Base-by-base conservation (phyloP, 371 early-diverging fungal species). In the Mucor racemosus region DNA sequence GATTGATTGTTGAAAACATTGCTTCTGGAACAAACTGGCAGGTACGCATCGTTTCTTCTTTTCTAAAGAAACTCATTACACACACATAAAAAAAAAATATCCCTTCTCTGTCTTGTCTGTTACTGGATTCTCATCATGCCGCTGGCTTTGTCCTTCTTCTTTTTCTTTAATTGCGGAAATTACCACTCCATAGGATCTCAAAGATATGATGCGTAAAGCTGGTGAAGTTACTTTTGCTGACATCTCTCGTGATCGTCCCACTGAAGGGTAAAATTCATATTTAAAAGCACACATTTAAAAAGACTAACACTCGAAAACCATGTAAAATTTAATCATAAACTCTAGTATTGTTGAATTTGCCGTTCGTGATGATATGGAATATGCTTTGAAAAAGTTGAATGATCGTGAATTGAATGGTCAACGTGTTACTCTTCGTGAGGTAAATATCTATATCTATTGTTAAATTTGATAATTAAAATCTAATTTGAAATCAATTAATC, bases 221-320 rank as follows among this genome's bases (percentile, higher is more conserved):
- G 97, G 97, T 66, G 95, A 96, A 76, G 97, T 98, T 10, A 88
- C 91, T 40, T 98, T 94, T 85, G 91, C 98, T 35, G 95, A 97
- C 74, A 89, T 94, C 39, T 90, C 89, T 80, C 88, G 87, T 72
- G 86, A 87, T 61, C 87, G 92, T 50, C 90, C 92, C 41, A 92
- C 94, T 35, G 91, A 93, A 77, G 98, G 97, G 94, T 93, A 84
- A 80, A 81, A 61, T n/a, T 38, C 0, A 17, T 15, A 26, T 19
- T 54, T 15, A 7, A 17, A 11, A 19, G 4, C 40, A 8, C 34
- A 10, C 11, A 9, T 26, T 17, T 3, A 53, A n/a, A 19, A 46
- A 74, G 26, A 46, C 26, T 21, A 41, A 61, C 14, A 11, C 19
- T 26, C 3, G 26, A 26, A 26, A 26, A 39, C 5, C 38, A 5